These are phyloP conservation scores for Beta lomatogona DNA, from an alignment of 179 eudicot species.

Conservation along the genomic window DNA sequence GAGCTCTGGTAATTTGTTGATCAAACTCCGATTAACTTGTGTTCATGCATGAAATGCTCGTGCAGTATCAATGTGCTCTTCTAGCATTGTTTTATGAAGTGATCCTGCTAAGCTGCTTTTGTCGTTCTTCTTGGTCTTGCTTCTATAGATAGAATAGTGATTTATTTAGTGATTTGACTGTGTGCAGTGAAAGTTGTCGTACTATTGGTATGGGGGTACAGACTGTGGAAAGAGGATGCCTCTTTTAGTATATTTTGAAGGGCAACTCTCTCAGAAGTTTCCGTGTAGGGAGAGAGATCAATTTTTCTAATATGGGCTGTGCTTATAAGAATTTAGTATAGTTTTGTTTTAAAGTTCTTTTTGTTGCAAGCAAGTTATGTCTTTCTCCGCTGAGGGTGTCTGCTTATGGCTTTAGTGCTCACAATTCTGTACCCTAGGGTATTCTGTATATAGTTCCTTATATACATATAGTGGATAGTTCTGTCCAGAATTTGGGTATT, in stretches of 20 bases:
- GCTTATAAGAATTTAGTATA: background rate
- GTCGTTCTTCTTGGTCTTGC: background rate
- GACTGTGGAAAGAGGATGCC: background rate
- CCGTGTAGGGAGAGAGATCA: background rate
- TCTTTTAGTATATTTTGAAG: background rate
- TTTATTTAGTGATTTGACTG: background rate
- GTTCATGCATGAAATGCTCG: background rate
- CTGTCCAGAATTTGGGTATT: background rate
- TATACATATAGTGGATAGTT: no score
- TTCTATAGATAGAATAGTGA: background rate
- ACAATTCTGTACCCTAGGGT: background rate
- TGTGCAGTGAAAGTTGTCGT: background rate
- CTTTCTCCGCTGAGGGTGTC: conserved; percentile 10
- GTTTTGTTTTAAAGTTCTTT: background rate
- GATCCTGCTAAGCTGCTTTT: background rate
- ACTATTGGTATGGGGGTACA: background rate
- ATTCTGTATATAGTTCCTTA: background rate
- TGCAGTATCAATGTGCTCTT: background rate
- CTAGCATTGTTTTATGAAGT: background rate
- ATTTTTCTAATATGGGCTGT: background rate
- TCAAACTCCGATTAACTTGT: background rate
- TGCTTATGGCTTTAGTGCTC: background rate
- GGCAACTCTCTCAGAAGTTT: background rate
- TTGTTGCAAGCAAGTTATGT: background rate
- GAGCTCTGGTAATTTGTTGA: conserved; percentile 75